phyloP scores from a whole-genome alignment of 164 flowering plant genomes.

The Sedum album region DNA sequence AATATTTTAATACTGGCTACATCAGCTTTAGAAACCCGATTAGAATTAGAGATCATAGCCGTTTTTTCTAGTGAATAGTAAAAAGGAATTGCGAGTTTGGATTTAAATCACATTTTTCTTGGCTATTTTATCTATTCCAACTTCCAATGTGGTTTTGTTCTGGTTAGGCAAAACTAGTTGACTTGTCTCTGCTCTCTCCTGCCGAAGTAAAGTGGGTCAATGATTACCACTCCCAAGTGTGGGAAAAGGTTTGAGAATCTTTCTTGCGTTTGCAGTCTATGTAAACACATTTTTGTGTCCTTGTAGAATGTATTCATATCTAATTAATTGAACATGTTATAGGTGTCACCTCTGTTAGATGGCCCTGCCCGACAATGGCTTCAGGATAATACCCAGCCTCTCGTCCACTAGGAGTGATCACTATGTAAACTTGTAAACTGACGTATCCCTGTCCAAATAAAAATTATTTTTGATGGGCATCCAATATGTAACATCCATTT shows the following conservation, averaged over 20 bases:
- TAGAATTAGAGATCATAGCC: background rate
- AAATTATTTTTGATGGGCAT: background rate
- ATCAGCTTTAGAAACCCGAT: background rate
- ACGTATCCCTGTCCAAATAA: background rate
- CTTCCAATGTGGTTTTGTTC: background rate
- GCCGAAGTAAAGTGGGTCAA: constrained; percentile 80
- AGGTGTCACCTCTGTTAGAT: constrained; percentile 83
- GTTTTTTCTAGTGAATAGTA: background rate
- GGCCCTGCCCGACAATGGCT: constrained; percentile 80
- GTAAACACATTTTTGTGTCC: background rate
- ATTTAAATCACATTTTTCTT: background rate
- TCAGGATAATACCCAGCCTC: constrained; percentile 71
- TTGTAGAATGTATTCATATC: background rate
- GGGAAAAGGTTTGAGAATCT: constrained; percentile 62
- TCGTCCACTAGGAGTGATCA: constrained; percentile 23
- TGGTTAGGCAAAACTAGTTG: constrained; percentile 66
- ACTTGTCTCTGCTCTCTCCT: constrained; percentile 48
- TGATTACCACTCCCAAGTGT: constrained; percentile 82
- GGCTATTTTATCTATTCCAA: background rate
- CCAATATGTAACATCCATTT: too few relatives aligned
- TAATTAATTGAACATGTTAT: constrained; percentile 1
- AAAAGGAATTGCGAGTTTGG: background rate
- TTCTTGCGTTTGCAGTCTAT: background rate
- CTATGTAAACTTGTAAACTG: background rate
- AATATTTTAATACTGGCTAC: background rate